Percentiles rank a stretch among this genome's conserved stretches.
These are phyloP conservation scores for Xeromyces bisporus DNA, from an alignment of 495 filamentous ascomycete species.

Conservation along the genomic window DNA sequence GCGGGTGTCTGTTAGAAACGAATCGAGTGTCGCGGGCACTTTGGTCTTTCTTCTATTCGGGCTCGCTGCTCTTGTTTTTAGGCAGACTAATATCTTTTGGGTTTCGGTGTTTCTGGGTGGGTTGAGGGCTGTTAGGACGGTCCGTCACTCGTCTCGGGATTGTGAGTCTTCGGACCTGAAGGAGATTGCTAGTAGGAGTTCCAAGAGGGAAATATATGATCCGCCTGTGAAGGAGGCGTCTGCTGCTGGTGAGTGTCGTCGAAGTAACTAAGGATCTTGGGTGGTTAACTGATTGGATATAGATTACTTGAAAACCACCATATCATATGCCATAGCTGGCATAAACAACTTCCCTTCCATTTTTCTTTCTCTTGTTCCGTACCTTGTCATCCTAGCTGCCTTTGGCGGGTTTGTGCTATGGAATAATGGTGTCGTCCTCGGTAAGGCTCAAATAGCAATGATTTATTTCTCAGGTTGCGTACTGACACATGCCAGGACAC, in stretches of 20 bases:
- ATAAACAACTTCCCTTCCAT: conserved; percentile 34
- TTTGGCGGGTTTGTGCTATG: conserved; percentile 65
- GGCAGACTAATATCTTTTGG: conserved; percentile 97
- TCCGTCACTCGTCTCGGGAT: conserved; percentile 13
- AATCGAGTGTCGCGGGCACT: conserved; percentile 7
- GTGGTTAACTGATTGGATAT: background rate
- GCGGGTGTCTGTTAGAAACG: conserved; percentile 6
- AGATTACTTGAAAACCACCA: conserved; percentile 43
- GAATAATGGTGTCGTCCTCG: conserved; percentile 87
- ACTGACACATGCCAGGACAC: conserved; percentile 58
- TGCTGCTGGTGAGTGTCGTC: conserved; percentile 33
- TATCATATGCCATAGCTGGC: conserved; percentile 43
- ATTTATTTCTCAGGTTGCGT: too few relatives aligned
- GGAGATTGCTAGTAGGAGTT: conserved; percentile 16
- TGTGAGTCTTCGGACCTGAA: conserved; percentile 10
- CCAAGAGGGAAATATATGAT: conserved; percentile 47
- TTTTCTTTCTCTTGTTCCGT: conserved; percentile 39
- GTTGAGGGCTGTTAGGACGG: conserved; percentile 40
- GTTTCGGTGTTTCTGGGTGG: conserved; percentile 73
- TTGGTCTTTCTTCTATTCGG: conserved; percentile 36
- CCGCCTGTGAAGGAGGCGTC: conserved; percentile 36
- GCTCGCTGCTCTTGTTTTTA: conserved; percentile 47
- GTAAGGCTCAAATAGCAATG: conserved; percentile 34
- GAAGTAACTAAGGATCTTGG: too few relatives aligned
- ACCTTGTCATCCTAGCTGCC: conserved; percentile 44